These are phyloP conservation scores for Penicillium roqueforti DNA, from an alignment of 495 filamentous ascomycete species.

Conservation along the genomic window DNA sequence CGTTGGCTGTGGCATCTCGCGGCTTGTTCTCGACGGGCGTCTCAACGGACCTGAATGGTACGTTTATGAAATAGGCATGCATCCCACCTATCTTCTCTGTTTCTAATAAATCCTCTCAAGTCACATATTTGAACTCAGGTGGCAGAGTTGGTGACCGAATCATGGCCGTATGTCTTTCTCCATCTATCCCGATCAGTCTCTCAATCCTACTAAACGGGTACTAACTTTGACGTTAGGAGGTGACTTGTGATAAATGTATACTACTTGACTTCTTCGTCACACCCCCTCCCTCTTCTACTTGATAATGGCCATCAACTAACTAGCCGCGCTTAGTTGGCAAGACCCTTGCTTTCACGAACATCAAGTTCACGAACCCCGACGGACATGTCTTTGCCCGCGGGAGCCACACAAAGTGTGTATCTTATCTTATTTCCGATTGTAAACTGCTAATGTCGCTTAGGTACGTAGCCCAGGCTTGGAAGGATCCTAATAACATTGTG, in stretches of 20 bases:
- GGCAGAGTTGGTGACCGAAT: constrained; percentile 78
- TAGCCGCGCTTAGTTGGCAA: constrained; percentile 66
- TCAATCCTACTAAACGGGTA: neutral
- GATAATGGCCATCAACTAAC: neutral
- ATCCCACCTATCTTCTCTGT: constrained; percentile 1
- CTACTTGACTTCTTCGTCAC: neutral
- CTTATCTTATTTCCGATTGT: neutral
- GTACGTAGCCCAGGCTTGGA: constrained; percentile 56
- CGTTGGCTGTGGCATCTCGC: constrained; percentile 85
- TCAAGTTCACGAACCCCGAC: constrained; percentile 72
- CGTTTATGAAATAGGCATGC: constrained; percentile 10
- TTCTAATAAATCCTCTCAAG: constrained; percentile 35
- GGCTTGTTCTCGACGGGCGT: constrained; percentile 88
- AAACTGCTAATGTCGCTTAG: constrained; percentile 27
- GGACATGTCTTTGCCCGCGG: constrained; percentile 79
- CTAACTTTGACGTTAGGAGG: constrained; percentile 46
- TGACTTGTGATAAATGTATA: constrained; percentile 82
- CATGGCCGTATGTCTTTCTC: constrained; percentile 46
- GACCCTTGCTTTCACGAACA: constrained; percentile 81
- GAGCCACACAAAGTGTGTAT: constrained; percentile 88
- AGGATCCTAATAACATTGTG: constrained; percentile 56
- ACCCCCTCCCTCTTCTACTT: neutral
- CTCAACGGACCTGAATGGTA: constrained; percentile 87
- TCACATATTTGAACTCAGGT: constrained; percentile 85
- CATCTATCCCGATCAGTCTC: neutral